These are phyloP conservation scores for Tilletia caries DNA, from an alignment of 1,284 basidiomycete genomes.

Conservation along the genomic window DNA sequence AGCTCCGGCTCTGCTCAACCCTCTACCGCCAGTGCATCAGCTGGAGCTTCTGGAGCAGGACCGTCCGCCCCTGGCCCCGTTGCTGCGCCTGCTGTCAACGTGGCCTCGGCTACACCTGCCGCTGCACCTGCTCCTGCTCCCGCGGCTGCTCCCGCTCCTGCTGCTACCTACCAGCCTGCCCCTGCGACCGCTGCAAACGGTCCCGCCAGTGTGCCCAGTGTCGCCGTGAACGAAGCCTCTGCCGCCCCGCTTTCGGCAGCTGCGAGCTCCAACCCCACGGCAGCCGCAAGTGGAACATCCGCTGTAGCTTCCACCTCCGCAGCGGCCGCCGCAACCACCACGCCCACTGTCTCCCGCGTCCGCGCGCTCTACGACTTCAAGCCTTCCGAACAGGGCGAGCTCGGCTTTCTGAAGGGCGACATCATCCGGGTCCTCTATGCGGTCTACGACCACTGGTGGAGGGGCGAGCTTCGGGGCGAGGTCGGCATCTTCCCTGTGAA, in stretches of 20 bases:
- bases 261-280: not conserved
- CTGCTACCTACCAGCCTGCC: not conserved
- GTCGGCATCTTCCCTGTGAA: slow-evolving; percentile 98
- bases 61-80: not conserved
- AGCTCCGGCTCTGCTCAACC: not conserved
- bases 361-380: slow-evolving; percentile 86
- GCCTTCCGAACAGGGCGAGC: slow-evolving; percentile 82
- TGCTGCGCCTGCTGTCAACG: not conserved
- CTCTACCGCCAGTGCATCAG: not conserved
- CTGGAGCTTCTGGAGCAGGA: not conserved
- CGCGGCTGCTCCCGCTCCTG: not conserved
- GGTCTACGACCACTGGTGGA: slow-evolving; percentile 97
- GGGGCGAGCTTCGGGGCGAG: slow-evolving; percentile 83
- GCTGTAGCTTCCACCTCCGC: slow-evolving; percentile 17
- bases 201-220: not conserved
- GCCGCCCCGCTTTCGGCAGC: not conserved
- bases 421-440: slow-evolving; percentile 93
- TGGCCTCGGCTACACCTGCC: not conserved
- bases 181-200: not conserved
- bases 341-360: slow-evolving; percentile 58
- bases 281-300: not conserved
- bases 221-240: not conserved
- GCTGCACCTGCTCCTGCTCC: no score
- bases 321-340: slow-evolving; percentile 45
- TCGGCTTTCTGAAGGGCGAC: slow-evolving; percentile 88